Evolutionary conservation across 1,284 basidiomycete species (phyloP), one percentile per base, ranked within the genome.

Genomic region (Schizophyllum amplum): DNA sequence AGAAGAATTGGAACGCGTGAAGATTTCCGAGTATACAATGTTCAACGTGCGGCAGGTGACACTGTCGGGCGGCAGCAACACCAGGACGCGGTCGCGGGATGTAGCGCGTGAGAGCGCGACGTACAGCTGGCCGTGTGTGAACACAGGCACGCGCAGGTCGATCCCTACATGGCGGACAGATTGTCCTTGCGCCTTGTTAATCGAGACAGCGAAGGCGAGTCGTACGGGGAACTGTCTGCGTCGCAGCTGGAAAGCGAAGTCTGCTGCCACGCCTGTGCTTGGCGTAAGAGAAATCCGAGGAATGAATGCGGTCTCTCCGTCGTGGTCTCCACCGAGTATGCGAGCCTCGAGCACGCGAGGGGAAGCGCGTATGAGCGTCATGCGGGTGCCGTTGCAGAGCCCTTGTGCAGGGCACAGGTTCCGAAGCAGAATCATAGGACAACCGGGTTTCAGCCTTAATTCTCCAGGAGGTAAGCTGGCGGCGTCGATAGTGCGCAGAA

Each of bases 181-280:
- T 58, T 78, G 76, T 0, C 77, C 76, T 63, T 79, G 76, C 0
- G 71, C 27, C 55, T 76, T 77, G 61, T 78, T 77, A 57, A 78
- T 4, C 67, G 33, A 71, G 56, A 77, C 70, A 11, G 72, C 68
- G 66, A 76, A 77, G 4, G 74, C 73, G 1, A 75, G 65, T 0
- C 63, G 60, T 0, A 76, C 58, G 11, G 63, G 64, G 47, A 66
- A 66, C 59, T 74, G 71, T 0, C 59, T 59, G 2, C 66, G 57
- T 0, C 48, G 54, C 11, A 74, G 57, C 5, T 54, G 51, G 55
- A 74, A 68, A 4, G 61, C 52, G 42, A 66, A 62, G 9, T 63
- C 57, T 6, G 51, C 52, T 2, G 51, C 52, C 9, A 33, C 42
- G 55, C 56, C 5, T 2, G 33, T 42, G 61, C 56, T 47, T 9